Conservation (phyloP, 176 grass and related monocot species). For the Raddia distichophylla region DNA sequence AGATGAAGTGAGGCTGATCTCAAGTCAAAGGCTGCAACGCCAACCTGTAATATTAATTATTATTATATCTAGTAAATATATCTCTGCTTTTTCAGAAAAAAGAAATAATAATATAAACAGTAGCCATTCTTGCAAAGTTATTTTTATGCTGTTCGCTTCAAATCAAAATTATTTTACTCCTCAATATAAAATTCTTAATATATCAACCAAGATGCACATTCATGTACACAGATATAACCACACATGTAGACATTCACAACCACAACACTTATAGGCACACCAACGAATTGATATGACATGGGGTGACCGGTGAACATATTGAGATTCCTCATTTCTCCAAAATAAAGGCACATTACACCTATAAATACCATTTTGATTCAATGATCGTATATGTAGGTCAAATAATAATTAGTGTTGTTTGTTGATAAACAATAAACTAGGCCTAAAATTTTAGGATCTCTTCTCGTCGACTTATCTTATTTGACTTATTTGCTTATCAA, state of each 20-base stretch:
- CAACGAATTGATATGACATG: conserved; percentile 9
- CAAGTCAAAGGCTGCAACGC: conserved; percentile 88
- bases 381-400: neutral
- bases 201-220: neutral
- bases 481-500: too few species aligned
- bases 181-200: neutral
- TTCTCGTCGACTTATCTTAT: too few species aligned
- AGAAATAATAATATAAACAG: conserved; percentile 13
- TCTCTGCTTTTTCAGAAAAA: neutral
- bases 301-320: neutral
- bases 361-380: conserved; percentile 19
- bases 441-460: too few species aligned
- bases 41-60: conserved; percentile 58
- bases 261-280: conserved; percentile 15
- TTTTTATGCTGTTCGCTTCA: conserved; percentile 9
- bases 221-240: conserved; percentile 19
- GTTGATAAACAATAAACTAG: neutral
- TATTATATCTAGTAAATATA: conserved; percentile 13
- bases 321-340: conserved; percentile 32
- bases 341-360: neutral
- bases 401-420: conserved; percentile 1
- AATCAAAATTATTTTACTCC: conserved; percentile 4
- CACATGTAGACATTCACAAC: conserved; percentile 4
- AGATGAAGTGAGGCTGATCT: conserved; percentile 87
- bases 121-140: neutral